Percentiles rank a stretch among this genome's conserved stretches.
Conservation (phyloP, 2,329 filamentous ascomycete species). For the Fusarium avenaceum region DNA sequence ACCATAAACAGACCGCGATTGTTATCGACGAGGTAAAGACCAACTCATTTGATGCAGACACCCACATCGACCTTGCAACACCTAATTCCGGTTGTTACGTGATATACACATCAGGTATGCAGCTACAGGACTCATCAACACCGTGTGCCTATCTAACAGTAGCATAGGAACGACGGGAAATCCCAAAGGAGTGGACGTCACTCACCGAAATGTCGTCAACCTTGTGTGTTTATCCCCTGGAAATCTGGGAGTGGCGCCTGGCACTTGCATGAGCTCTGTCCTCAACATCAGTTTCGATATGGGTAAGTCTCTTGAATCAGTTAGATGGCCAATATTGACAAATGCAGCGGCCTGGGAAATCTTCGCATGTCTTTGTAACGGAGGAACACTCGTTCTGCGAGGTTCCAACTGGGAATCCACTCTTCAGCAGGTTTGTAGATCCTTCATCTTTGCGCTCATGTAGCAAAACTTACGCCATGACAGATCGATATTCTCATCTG, state of each 20-base stretch:
- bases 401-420: conserved; percentile 64
- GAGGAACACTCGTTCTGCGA: conserved; percentile 67
- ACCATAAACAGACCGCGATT: conserved; percentile 44
- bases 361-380: conserved; percentile 69
- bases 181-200: conserved; percentile 71
- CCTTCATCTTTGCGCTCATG: neutral
- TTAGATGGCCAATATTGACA: conserved; percentile 24
- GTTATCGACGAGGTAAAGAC: conserved; percentile 49
- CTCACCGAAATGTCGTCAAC: conserved; percentile 68
- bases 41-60: conserved; percentile 3
- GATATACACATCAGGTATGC: conserved; percentile 67
- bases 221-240: conserved; percentile 65
- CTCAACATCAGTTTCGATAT: conserved; percentile 73
- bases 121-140: neutral
- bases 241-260: conserved; percentile 63
- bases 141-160: conserved; percentile 6
- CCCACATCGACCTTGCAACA: conserved; percentile 52
- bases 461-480: conserved; percentile 8
- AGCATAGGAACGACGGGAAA: conserved; percentile 64
- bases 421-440: conserved; percentile 58
- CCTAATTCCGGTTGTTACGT: conserved; percentile 60
- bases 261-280: conserved; percentile 67
- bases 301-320: conserved; percentile 59
- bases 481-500: conserved; percentile 67
- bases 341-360: conserved; percentile 70